These are phyloP conservation scores for Kwoniella sp. DNA, from an alignment of 768 basidiomycete species.

Conservation along the genomic window DNA sequence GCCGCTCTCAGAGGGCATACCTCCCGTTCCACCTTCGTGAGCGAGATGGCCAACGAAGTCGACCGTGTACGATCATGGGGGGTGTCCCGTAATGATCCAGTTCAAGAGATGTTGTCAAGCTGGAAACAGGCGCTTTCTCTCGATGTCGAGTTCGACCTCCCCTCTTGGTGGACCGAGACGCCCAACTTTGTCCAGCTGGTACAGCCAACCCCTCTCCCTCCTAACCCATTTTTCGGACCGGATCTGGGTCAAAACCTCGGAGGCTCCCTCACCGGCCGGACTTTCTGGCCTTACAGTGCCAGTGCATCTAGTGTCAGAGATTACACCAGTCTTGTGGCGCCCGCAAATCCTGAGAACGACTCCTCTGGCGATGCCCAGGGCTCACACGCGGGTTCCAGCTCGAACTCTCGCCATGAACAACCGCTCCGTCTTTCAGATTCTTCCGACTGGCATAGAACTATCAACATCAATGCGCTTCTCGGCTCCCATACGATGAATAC, in stretches of 20 bases:
- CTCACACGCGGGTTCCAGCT: neutral
- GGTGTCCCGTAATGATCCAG: neutral
- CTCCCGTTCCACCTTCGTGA: slow-evolving; percentile 1
- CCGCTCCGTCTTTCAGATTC: too few relatives aligned
- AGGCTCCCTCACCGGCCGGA: neutral
- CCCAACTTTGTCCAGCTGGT: neutral
- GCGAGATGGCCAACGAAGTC: too few relatives aligned
- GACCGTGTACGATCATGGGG: too few relatives aligned
- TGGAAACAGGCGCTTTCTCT: slow-evolving; percentile 39
- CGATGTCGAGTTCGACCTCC: slow-evolving; percentile 31
- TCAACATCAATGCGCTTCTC: too few relatives aligned
- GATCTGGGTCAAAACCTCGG: neutral
- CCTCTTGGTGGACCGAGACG: slow-evolving; percentile 35
- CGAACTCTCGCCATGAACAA: neutral
- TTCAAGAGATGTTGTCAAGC: slow-evolving; percentile 14
- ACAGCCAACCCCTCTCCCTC: neutral
- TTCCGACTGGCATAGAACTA: too few relatives aligned
- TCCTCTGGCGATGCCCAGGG: neutral
- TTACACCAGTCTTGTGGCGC: neutral
- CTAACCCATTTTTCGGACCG: neutral
- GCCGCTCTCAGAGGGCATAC: slow-evolving; percentile 26
- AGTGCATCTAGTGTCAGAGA: too few relatives aligned
- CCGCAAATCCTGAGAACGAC: neutral
- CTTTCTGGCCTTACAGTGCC: neutral
- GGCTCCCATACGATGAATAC: neutral